Evolutionary conservation across 2,329 filamentous ascomycete genomes (phyloP).

Genomic region (Sporothrix dimorphospora): DNA sequence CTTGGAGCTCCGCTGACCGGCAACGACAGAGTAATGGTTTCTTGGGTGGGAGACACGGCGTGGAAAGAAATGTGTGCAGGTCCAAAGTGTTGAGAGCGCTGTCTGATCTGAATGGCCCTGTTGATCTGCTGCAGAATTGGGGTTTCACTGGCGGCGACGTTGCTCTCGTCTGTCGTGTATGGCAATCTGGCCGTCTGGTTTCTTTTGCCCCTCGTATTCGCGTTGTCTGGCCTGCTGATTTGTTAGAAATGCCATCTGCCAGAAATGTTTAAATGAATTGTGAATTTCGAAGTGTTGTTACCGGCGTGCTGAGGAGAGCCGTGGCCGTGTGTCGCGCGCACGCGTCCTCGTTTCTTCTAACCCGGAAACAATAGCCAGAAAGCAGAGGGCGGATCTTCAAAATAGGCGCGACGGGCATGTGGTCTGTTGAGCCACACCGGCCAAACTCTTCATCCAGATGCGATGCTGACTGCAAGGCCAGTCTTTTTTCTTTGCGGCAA

Average conservation of each 20-base stretch:
- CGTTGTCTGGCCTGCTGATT: background rate
- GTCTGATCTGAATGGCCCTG: background rate
- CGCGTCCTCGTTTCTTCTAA: constrained; percentile 3
- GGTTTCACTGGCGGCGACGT: background rate
- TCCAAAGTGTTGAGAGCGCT: background rate
- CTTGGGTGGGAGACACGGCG: too few species aligned
- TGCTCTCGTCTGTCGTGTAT: constrained; percentile 1
- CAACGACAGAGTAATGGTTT: background rate
- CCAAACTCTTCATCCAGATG: constrained; percentile 15
- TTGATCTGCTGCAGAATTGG: constrained; percentile 8
- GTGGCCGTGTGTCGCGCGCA: background rate
- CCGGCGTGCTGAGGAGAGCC: background rate
- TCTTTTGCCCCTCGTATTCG: background rate
- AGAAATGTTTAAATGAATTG: background rate
- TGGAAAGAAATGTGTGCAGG: background rate
- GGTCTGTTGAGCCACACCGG: background rate
- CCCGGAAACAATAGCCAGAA: constrained; percentile 27
- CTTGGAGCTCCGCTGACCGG: background rate
- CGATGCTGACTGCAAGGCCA: background rate
- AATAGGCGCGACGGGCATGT: constrained; percentile 24
- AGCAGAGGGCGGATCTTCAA: background rate
- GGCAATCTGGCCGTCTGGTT: background rate
- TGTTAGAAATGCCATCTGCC: constrained; percentile 12
- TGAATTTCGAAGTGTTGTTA: background rate
- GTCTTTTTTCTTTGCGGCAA: constrained; percentile 19